Conservation (phyloP, 495 filamentous ascomycete species). For the Baudoinia panamericana region DNA sequence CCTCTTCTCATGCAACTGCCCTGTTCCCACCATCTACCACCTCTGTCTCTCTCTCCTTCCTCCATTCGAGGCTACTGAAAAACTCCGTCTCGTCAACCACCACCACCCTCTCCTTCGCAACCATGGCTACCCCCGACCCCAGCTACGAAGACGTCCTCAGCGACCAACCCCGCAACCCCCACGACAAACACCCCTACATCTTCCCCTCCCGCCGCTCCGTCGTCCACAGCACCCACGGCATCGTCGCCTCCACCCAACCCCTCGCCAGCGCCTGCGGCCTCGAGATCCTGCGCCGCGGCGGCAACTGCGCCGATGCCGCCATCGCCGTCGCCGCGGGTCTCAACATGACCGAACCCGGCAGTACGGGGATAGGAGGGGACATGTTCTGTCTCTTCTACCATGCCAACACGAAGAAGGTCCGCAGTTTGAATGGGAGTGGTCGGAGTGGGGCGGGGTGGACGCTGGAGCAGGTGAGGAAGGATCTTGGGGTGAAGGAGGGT, state of each 20-base stretch:
- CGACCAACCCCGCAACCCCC: slow-evolving; percentile 53
- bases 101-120: slow-evolving; percentile 32
- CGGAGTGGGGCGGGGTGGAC: slow-evolving; percentile 58
- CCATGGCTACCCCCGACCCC: too few relatives aligned
- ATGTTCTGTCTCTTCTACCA: slow-evolving; percentile 96
- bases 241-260: slow-evolving; percentile 83
- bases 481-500: slow-evolving; percentile 53
- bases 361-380: slow-evolving; percentile 94
- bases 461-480: slow-evolving; percentile 52
- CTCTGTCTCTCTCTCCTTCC: too few relatives aligned
- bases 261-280: slow-evolving; percentile 82
- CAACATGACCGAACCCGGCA: slow-evolving; percentile 86
- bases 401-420: slow-evolving; percentile 65
- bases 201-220: slow-evolving; percentile 81
- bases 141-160: too few relatives aligned
- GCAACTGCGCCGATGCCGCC: slow-evolving; percentile 92
- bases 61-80: too few relatives aligned
- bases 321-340: slow-evolving; percentile 81
- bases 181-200: slow-evolving; percentile 47
- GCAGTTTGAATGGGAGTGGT: slow-evolving; percentile 82
- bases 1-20: too few relatives aligned
- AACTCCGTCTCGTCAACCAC: too few relatives aligned
- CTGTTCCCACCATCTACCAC: too few relatives aligned
- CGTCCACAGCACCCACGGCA: slow-evolving; percentile 85
- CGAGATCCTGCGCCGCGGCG: slow-evolving; percentile 67